These are phyloP conservation scores for Candida xiaguanensis DNA, from an alignment of 805 yeast species.

Conservation along the genomic window DNA sequence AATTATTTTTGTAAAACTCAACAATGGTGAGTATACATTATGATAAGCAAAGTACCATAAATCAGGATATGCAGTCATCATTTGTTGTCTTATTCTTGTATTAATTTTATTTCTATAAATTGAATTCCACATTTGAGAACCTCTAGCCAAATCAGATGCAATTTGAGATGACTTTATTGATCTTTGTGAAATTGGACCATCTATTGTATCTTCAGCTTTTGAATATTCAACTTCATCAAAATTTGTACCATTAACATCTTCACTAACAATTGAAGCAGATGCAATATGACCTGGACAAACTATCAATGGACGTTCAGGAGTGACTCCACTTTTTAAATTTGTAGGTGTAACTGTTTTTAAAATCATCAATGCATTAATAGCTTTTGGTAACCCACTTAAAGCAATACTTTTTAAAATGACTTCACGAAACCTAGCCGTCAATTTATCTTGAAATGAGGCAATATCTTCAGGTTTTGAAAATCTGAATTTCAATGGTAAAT, in stretches of 20 bases:
- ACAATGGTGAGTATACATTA: constrained; percentile 73
- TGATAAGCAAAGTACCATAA: constrained; percentile 69
- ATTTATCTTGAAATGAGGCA: constrained; percentile 26
- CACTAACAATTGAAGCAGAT: constrained; percentile 36
- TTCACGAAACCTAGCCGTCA: constrained; percentile 64
- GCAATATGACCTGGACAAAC: constrained; percentile 32
- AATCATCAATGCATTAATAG: constrained; percentile 72
- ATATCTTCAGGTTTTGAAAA: constrained; percentile 32
- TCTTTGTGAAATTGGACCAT: constrained; percentile 34
- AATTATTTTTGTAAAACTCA: constrained; percentile 64
- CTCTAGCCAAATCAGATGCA: constrained; percentile 40
- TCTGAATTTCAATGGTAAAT: constrained; percentile 36
- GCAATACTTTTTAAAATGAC: constrained; percentile 76
- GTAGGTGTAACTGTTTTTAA: constrained; percentile 66
- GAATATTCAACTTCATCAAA: constrained; percentile 20
- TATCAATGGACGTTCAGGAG: constrained; percentile 26
- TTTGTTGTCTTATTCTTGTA: constrained; percentile 59
- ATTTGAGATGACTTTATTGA: constrained; percentile 27
- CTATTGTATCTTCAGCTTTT: constrained; percentile 29
- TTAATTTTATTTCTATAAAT: constrained; percentile 73
- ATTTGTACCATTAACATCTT: constrained; percentile 35
- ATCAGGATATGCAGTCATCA: constrained; percentile 79
- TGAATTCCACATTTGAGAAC: constrained; percentile 64
- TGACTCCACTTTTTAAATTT: constrained; percentile 18
- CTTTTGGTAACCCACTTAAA: constrained; percentile 77